Base-by-base conservation (phyloP, 1,139 yeast genomes). In the Pichia sp. region DNA sequence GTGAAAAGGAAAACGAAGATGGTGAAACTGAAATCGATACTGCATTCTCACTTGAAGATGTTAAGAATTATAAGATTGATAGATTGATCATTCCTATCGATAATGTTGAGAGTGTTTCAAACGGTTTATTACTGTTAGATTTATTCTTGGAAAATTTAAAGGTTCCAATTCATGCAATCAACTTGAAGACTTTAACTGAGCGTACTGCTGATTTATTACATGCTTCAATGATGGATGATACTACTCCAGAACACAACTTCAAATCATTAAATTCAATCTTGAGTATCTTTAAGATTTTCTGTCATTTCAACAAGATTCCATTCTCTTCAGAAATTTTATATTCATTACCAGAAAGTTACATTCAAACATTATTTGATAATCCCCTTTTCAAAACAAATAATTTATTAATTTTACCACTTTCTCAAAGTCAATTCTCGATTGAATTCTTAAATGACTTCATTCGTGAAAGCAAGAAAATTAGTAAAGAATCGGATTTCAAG, bases 191-290 rank as follows among this genome's bases (percentile, higher is more conserved):
- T 35, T 69, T 83, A 47, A 77, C 84, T 2, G 83, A 84, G 40
- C 71, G 90, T 62, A 83, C 88, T 0, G 80, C 87, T 0, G 85
- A 83, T 62, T 66, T 83, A 44, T 71, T 83, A 46, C 87, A 81
- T 56, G 87, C 86, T 2, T 81, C 87, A 7, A 62, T 62, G 66
- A 41, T 60, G 33, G 48, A 53, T 17, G 59, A 56, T 6, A 33
- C 30, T 12, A 44, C 46, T 12, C 38, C 44, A 10, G 51, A 47
- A 55, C 54, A 37, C 46, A 53, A 42, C 28, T 50, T 47, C 34
- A 51, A 43, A 40, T 58, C 44, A 34, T 67, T 62, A 27, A 61
- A 62, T 41, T 56, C 84, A 0, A 67, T 78, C 20, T 66, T 81
- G 47, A 71, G 78, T 36, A 77, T 80, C 28, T 70, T 80, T 46